phyloP scores from a whole-genome alignment of 2,329 filamentous ascomycete genomes.

The Gliomastix tumulicola region DNA sequence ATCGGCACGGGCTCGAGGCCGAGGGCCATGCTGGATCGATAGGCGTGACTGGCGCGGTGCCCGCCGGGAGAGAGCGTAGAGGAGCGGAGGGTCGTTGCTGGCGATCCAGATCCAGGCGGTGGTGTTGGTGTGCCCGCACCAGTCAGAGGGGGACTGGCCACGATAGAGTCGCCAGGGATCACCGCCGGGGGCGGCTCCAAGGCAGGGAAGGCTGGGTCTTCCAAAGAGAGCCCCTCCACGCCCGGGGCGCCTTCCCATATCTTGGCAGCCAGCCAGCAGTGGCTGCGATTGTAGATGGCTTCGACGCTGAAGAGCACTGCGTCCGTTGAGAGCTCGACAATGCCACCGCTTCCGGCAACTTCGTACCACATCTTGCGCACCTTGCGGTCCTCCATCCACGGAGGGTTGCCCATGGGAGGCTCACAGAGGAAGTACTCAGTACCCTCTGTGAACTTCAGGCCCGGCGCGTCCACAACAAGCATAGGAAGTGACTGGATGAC shows the following conservation, averaged over 20 bases:
- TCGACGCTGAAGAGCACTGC: slow-evolving; percentile 55
- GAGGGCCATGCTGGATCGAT: slow-evolving; percentile 33
- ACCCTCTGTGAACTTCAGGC: slow-evolving; percentile 58
- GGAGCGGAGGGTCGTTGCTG: slow-evolving; percentile 24
- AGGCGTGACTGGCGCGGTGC: slow-evolving; percentile 20
- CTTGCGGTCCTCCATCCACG: slow-evolving; percentile 63
- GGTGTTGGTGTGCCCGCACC: slow-evolving; percentile 18
- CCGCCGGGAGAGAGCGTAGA: slow-evolving; percentile 27
- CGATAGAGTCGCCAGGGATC: slow-evolving; percentile 21
- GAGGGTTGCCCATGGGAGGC: slow-evolving; percentile 62
- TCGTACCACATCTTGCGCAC: slow-evolving; percentile 69
- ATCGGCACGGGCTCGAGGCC: slow-evolving; percentile 35
- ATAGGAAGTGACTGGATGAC: slow-evolving; percentile 72
- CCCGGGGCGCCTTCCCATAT: slow-evolving; percentile 34
- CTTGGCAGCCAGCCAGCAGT: slow-evolving; percentile 48
- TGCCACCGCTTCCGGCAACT: slow-evolving; percentile 55
- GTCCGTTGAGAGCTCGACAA: slow-evolving; percentile 53
- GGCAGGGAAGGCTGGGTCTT: slow-evolving; percentile 27
- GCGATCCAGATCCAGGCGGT: slow-evolving; percentile 15
- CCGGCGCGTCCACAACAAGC: slow-evolving; percentile 69
- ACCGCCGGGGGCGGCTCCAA: slow-evolving; percentile 27
- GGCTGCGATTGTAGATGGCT: slow-evolving; percentile 51
- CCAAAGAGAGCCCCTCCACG: slow-evolving; percentile 13
- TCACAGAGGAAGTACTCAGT: slow-evolving; percentile 81
- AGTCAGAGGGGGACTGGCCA: slow-evolving; percentile 10